A percentile compares a stretch with the other conserved stretches of the same genome.
Evolutionary conservation across 805 yeast genomes (phyloP).

Genomic region (Cyberlindnera mycetangii): DNA sequence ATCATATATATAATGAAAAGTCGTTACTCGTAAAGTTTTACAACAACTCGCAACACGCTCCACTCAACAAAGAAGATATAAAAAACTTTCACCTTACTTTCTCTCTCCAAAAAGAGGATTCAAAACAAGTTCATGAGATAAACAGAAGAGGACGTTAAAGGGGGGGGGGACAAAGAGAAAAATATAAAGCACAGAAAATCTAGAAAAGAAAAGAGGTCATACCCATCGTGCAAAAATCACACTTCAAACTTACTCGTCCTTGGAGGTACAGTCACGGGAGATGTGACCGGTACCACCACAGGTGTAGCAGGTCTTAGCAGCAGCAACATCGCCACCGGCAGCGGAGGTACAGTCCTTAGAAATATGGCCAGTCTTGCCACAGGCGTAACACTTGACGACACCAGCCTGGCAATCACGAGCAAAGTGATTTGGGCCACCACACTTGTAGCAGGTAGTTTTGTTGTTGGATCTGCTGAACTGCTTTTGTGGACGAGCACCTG

Average conservation of each 20-base stretch:
- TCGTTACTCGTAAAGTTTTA: slow-evolving; percentile 4
- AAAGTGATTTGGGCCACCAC: slow-evolving; percentile 91
- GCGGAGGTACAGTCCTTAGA: slow-evolving; percentile 74
- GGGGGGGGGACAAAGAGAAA: not conserved
- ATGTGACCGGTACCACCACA: slow-evolving; percentile 74
- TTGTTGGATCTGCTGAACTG: slow-evolving; percentile 17
- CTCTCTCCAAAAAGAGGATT: not conserved
- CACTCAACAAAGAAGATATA: slow-evolving; percentile 7
- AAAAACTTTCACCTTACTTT: not conserved
- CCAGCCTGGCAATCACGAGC: slow-evolving; percentile 83
- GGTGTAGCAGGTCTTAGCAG: slow-evolving; percentile 39
- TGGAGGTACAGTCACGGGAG: slow-evolving; percentile 63
- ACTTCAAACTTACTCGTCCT: slow-evolving; percentile 6
- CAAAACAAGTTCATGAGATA: slow-evolving; percentile 1
- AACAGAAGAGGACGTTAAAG: not conserved
- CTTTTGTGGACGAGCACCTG: slow-evolving; percentile 20
- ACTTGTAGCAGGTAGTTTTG: slow-evolving; percentile 70
- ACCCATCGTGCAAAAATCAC: not conserved
- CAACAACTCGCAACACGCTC: slow-evolving; percentile 7
- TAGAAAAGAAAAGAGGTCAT: slow-evolving; percentile 7
- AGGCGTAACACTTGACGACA: slow-evolving; percentile 80
- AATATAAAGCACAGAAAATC: not conserved
- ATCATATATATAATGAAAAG: slow-evolving; percentile 2
- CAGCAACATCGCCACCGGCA: slow-evolving; percentile 38
- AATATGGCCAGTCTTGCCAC: slow-evolving; percentile 89